Evolutionary conservation across 345 rosid genomes (phyloP).

Genomic region (Lepidium didymum): DNA sequence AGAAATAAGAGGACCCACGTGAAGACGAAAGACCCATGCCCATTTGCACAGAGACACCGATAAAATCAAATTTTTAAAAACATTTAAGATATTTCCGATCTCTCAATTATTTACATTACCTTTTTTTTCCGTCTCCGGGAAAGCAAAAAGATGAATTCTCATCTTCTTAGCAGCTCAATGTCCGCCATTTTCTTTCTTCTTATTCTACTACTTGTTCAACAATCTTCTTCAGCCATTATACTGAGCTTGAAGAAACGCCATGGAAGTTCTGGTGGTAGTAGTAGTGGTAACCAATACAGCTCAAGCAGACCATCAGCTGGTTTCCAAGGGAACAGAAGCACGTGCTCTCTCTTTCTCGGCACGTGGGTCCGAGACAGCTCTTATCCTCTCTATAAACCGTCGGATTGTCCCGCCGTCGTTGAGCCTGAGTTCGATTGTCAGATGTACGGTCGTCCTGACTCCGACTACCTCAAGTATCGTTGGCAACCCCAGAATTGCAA

Average conservation of each 20-base stretch:
- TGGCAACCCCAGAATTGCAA: constrained; percentile 87
- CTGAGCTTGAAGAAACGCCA: constrained; percentile 58
- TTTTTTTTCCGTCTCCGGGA: background rate
- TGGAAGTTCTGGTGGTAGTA: constrained; percentile 22
- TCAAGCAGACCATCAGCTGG: constrained; percentile 40
- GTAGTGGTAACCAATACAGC: constrained; percentile 33
- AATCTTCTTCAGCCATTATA: constrained; percentile 50
- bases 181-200: constrained; percentile 25
- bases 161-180: constrained; percentile 14
- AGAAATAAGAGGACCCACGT: constrained; percentile 31
- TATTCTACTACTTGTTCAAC: constrained; percentile 21
- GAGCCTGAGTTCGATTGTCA: constrained; percentile 77
- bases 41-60: constrained; percentile 21
- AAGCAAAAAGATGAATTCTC: constrained; percentile 15
- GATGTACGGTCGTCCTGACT: constrained; percentile 83
- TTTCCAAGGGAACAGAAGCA: constrained; percentile 49
- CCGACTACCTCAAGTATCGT: constrained; percentile 72
- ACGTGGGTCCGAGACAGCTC: constrained; percentile 74
- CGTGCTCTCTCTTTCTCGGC: constrained; percentile 39
- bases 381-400: constrained; percentile 66
- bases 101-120: constrained; percentile 20
- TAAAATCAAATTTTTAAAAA: constrained; percentile 6
- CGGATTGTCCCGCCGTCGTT: constrained; percentile 54
- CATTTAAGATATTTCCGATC: constrained; percentile 8
- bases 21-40: constrained; percentile 21